Evolutionary conservation across 208 protist genomes (phyloP).

Genomic region (Crithidia mellificae): DNA sequence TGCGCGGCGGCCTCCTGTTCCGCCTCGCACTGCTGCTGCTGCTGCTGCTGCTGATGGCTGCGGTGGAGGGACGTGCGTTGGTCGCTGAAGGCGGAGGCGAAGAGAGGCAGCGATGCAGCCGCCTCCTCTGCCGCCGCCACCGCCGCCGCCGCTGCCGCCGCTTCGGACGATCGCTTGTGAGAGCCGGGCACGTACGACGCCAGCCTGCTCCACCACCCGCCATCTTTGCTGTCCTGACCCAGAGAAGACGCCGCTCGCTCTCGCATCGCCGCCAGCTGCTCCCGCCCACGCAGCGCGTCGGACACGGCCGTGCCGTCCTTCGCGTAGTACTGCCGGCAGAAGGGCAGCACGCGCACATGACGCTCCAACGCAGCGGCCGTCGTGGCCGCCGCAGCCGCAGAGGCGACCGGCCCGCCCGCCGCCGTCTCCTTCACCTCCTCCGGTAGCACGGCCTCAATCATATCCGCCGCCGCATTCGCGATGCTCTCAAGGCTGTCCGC

Average conservation of each 20-base stretch:
- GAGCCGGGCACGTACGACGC: background rate
- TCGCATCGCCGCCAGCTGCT: background rate
- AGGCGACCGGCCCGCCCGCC: too few species aligned
- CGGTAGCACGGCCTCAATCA: conserved; percentile 29
- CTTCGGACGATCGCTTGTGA: background rate
- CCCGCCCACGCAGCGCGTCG: background rate
- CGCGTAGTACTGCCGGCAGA: conserved; percentile 43
- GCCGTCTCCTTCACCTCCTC: conserved; percentile 17
- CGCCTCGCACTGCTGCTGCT: conserved; percentile 17
- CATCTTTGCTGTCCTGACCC: background rate
- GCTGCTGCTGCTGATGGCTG: conserved; percentile 14
- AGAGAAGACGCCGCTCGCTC: too few species aligned
- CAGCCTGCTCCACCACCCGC: conserved; percentile 7
- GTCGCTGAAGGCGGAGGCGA: conserved; percentile 26
- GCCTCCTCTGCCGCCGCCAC: background rate
- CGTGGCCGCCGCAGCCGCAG: background rate
- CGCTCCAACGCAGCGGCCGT: background rate
- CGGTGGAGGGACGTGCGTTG: conserved; percentile 25
- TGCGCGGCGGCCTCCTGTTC: conserved; percentile 13
- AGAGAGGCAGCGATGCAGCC: conserved; percentile 15
- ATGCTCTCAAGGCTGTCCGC: conserved; percentile 9
- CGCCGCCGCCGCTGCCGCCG: background rate
- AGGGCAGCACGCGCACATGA: conserved; percentile 43
- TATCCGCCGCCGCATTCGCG: conserved; percentile 15
- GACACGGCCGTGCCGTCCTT: conserved; percentile 22